Conservation (phyloP, 768 basidiomycete species). For the Agrocybe pediades region DNA sequence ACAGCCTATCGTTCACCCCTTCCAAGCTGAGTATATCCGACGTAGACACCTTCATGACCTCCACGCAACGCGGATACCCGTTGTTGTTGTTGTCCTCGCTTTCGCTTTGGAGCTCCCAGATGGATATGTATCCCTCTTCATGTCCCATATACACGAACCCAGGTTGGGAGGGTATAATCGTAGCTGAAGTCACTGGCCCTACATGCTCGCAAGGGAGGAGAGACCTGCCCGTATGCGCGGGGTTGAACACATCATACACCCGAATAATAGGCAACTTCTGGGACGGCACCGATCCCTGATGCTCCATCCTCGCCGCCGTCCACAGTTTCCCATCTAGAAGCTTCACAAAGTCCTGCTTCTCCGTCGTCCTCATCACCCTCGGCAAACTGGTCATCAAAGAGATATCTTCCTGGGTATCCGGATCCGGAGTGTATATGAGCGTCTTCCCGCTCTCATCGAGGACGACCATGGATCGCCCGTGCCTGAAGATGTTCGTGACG, state of each 20-base stretch:
- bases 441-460: conserved; percentile 87
- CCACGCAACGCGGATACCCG: conserved; percentile 63
- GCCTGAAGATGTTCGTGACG: conserved; percentile 74
- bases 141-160: conserved; percentile 82
- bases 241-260: conserved; percentile 74
- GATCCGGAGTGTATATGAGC: conserved; percentile 65
- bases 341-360: conserved; percentile 81
- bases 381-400: conserved; percentile 50
- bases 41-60: conserved; percentile 77
- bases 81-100: conserved; percentile 50
- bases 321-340: conserved; percentile 79
- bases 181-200: conserved; percentile 82
- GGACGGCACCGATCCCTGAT: conserved; percentile 35
- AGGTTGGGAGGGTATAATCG: conserved; percentile 70
- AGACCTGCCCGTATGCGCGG: conserved; percentile 54
- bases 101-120: no score
- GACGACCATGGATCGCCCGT: conserved; percentile 70
- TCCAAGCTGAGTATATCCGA: conserved; percentile 84
- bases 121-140: conserved; percentile 84
- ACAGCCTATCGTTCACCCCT: conserved; percentile 82
- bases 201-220: conserved; percentile 68
- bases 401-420: conserved; percentile 41
- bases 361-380: conserved; percentile 67
- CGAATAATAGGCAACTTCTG: conserved; percentile 72
- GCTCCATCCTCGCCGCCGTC: conserved; percentile 68